Base-by-base conservation (phyloP, 2,329 filamentous ascomycete species). In the Ilyonectria mors-panacis region DNA sequence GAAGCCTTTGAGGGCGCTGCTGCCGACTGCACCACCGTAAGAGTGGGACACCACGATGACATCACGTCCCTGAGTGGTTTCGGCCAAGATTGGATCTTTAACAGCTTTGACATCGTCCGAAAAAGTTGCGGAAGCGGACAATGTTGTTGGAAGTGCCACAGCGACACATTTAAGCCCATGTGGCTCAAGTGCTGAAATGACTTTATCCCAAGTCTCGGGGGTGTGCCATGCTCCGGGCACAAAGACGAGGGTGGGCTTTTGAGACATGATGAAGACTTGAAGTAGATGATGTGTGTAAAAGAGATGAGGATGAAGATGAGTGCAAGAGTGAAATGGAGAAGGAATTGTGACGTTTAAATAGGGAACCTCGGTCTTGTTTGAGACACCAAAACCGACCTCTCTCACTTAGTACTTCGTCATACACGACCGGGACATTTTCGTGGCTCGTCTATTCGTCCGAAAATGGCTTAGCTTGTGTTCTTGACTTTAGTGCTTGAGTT, bases 181-280 rank as follows among this genome's bases (percentile, higher is more conserved):
- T n/a, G 71, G 58, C 59, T 80, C 65, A 30, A 85, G 73, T 28
- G 78, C 66, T 1, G 77, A 71, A 13, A 74, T 76, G 59, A 85
- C 59, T 47, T 78, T 79, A 63, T 76, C 66, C 75, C 81, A 85
- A 66, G 75, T 81, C 13, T 70, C 76, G 1, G 83, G 73, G 6
- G 65, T 71, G 63, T 87, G 85, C 85, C 85, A 87, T 28, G 84
- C 79, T 6, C 85, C 85, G 2, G 80, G 84, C 1, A 88, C 78
- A 21, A 87, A 80, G 62, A 88, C 65, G 0, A 87, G 58, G 1
- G 74, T 77, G 6, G 76, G 75, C n/a, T 73, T 75, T 8, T n/a
- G 23, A 2, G 73, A 28, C 75, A 77, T 77, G n/a, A 4, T 66
- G 15, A 15, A 33, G 13, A 17, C 9, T 5, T 42, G 23, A 45